Base-by-base conservation (phyloP, 176 grass and related monocot species). In the Canna indica region DNA sequence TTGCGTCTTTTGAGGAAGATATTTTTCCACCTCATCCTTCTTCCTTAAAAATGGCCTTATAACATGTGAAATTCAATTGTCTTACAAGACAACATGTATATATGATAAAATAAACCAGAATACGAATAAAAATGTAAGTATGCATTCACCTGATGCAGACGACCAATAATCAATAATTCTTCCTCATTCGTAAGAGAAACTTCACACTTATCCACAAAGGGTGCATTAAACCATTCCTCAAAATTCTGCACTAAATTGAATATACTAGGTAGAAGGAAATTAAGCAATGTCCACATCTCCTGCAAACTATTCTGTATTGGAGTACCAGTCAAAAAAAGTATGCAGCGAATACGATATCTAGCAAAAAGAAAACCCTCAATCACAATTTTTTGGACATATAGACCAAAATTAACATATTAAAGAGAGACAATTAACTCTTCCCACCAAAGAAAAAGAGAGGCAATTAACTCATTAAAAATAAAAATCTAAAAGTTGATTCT, bases 291-390 rank as follows among this genome's bases (percentile, higher is more conserved):
- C 94, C 94, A 97, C 42, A 97, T 69, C 69, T 97, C 94, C 75
- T 92, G 94, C 36, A 97, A 67, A 72, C 94, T 97, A 64, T 97
- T 97, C 83, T 97, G 94, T 82, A 97, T 97, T 58, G 94, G 94
- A 64, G 94, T 97, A 47, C 94, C 94, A 54, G 94, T 97, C 80
- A 97, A 85, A 69, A 97, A 86, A 77, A 97, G 82, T 76, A 88
- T 90, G 18, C 93, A 83, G 42, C 86, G 79, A 60, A 92, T 92
- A 74, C 81, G 79, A 79, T 97, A 97, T 64, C 94, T 97, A 81
- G 47, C 70, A 80, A 75, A 78, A 62, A 53, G 36, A 44, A 53
- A 59, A 68, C 26, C 56, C 27, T 31, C 20, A 57, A 59, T 32
- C 38, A 69, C 20, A 69, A 11, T 26, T 46, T 4, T 46, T n/a